Base-by-base conservation (phyloP, 768 basidiomycete species). In the Suillus weaverae region DNA sequence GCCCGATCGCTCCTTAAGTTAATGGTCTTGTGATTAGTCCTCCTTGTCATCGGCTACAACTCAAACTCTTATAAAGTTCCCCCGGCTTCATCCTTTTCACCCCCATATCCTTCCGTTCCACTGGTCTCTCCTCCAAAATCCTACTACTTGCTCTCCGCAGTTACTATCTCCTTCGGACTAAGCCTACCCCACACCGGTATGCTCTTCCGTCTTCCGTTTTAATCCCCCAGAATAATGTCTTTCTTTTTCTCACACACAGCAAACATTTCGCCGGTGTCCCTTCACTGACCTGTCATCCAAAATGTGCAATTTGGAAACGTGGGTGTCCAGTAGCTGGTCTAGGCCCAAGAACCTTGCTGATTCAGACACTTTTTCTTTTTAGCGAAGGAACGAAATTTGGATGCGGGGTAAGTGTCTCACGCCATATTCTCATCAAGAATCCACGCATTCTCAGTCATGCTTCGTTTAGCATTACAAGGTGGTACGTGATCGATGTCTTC, bases 351-450 rank as follows among this genome's bases (percentile, higher is more conserved):
- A 63, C 63, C 67, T 48, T 53, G 48, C 71, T 75, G 60, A 77
- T 72, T 70, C 68, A 74, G 64, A 67, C 63, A 66, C 67, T 69
- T 54, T 70, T 63, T 26, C 26, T 26, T 63, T 64, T 44, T 79
- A 92, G 90, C 71, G 88, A 90, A 83, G 91, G 89, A 68, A 87
- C 84, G 66, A 86, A 87, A 79, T 81, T 87, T 72, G 89, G 88
- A 72, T 93, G 91, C 74, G 91, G 91, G 73, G 75, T 71, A 75
- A 75, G 71, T 68, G 30, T 73, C 69, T 64, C 76, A 72, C 76
- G 75, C 71, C 11, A 7, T 62, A 62, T 36, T 44, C 16, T 61
- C 48, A 22, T 44, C 55, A 38, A 11, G 4, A 4, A 43, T 30
- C 30, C 13, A 14, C 18, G 48, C 33, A 10, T 63, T 63, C 63